Evolutionary conservation across 1,284 basidiomycete genomes (phyloP).

Genomic region (Malassezia pachydermatis): DNA sequence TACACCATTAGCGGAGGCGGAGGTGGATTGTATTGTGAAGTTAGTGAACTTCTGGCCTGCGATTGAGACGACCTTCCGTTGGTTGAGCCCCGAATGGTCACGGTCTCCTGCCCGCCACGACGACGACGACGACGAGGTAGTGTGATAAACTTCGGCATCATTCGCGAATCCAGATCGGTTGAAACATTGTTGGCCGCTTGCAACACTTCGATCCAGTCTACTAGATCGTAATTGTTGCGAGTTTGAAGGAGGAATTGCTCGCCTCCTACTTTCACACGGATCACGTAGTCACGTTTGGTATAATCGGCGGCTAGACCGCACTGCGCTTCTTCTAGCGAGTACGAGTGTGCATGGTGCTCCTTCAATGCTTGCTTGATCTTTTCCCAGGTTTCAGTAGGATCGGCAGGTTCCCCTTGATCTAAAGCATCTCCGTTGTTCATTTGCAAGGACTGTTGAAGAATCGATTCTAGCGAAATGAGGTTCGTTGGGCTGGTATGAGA

Average conservation of each 20-base stretch:
- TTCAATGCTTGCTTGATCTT: slow-evolving; percentile 12
- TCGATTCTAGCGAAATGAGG: background rate
- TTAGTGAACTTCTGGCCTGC: too few relatives aligned
- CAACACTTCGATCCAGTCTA: slow-evolving; percentile 92
- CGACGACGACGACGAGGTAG: slow-evolving; percentile 35
- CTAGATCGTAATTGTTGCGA: slow-evolving; percentile 69
- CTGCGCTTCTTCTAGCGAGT: slow-evolving; percentile 81
- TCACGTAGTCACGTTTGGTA: slow-evolving; percentile 82
- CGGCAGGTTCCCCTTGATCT: background rate
- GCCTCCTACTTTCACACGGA: slow-evolving; percentile 81
- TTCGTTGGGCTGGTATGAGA: background rate
- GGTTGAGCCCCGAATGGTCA: background rate
- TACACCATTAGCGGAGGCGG: too few relatives aligned
- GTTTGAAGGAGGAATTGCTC: slow-evolving; percentile 95
- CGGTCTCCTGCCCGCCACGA: slow-evolving; percentile 10
- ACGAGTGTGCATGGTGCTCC: slow-evolving; percentile 53
- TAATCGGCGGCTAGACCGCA: slow-evolving; percentile 91
- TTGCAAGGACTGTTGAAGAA: background rate
- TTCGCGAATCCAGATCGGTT: slow-evolving; percentile 76
- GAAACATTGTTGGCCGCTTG: slow-evolving; percentile 89
- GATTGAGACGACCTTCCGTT: too few relatives aligned
- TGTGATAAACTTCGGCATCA: slow-evolving; percentile 49
- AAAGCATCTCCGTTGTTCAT: background rate
- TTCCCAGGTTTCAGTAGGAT: background rate
- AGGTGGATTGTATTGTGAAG: too few relatives aligned